Evolutionary conservation across 768 basidiomycete genomes (phyloP), one percentile per base, ranked within the genome.

Genomic region (Lyophyllum decastes): DNA sequence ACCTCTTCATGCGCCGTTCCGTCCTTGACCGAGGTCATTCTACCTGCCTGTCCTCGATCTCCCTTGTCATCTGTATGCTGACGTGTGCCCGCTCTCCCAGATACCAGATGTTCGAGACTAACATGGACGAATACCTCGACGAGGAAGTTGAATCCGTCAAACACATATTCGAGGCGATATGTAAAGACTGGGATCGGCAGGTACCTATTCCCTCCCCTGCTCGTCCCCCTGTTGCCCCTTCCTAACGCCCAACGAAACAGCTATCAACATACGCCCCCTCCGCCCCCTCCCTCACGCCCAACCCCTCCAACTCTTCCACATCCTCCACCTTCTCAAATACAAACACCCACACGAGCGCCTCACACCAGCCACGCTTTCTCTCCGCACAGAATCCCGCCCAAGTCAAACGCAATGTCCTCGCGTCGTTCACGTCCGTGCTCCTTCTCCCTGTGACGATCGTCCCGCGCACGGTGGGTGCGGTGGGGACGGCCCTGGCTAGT

Each of bases 121-220:
- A 95, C 70, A 97, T 98, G 93, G 95, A 97, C 68, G 95, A 98
- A 66, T 98, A 98, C 66, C 87, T 98, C 2, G 90, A 94, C 58
- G 94, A 98, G 67, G 96, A 99, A 70, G 82, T 89, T 5, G 95
- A 97, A 56, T 82, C 81, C 57, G 80, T 93, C 49, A 94, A 94
- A 65, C 80, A 79, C 4, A 76, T 81, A 0, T 84, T 97, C 54
- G 90, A 92, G 30, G 75, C 71, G 2, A 89, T 90, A 14, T 95
- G 90, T 68, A 83, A 83, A 57, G 78, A 76, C 1, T 98, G 95
- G 97, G 90, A 95, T 57, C 77, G 75, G 8, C 82, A 90, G 72
- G 92, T 92, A 53, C 16, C 76, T 65, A 16, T 54, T 55, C 57
- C 24, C 35, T 12, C 19, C 22, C 47, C 45, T 3, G 17, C 19